Evolutionary conservation across 1,139 yeast species (phyloP), one percentile per base, ranked within the genome.

Genomic region (Suhomyces ambrosiae): DNA sequence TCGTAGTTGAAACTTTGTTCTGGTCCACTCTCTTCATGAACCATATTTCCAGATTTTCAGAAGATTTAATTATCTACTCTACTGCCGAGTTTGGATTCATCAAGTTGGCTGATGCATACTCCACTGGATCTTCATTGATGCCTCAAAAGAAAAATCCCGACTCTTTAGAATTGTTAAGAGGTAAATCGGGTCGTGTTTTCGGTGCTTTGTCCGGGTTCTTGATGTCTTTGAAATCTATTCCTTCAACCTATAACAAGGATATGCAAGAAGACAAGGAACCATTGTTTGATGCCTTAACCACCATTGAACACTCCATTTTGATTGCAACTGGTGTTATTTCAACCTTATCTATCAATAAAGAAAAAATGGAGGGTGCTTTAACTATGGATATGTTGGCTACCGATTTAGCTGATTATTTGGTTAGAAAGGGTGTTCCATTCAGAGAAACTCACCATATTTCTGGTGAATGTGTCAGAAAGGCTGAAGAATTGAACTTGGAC

Each of bases 331-430:
- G 99, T 45, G 97, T 92, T 11, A 73, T 92, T 34, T 87, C 97
- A 3, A 92, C 98, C 1, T 73, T 92, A 53, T 58, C 64, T 25
- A 86, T 90, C 50, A 76, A 84, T 52, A 75, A 78, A 48, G 82
- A 77, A 41, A 82, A 74, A 50, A 92, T 92, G 98, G 76, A 74
- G 52, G 80, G 76, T 30, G 94, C 97, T 0, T 76, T 92, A 54
- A 90, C 97, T 23, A 90, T 90, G 96, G 98, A 94, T 63, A 94
- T 92, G 98, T 77, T 92, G 55, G 98, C 98, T 12, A 92, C 99
- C 16, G 99, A 92, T 61, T 76, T 92, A 53, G 99, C 99, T 28
- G 99, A 92, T 64, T 92, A 92, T 65, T 76, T 92, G 51, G 99
- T 92, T 39, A 82, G 97, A 70, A 89, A 85, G 64, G 98, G 98